Conservation (phyloP, 2,329 filamentous ascomycete genomes). For the Chalaropsis thielavioides region DNA sequence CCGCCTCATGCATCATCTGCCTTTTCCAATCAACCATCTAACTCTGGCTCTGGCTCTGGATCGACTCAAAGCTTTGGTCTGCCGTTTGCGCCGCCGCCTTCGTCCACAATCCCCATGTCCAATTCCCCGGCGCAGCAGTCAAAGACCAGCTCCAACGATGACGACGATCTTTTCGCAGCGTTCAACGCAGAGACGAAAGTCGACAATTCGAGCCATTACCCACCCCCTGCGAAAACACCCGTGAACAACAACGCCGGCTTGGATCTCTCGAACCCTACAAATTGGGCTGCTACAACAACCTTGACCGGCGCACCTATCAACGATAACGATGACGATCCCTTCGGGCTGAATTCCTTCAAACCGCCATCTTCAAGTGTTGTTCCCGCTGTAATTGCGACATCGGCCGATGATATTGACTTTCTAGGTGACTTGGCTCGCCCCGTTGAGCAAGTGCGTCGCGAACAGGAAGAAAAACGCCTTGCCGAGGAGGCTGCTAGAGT, state of each 20-base stretch:
- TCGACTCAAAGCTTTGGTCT: conserved; percentile 8
- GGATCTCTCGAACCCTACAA: conserved; percentile 39
- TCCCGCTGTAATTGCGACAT: conserved; percentile 18
- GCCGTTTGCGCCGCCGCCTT: conserved; percentile 20
- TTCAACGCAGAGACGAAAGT: conserved; percentile 53
- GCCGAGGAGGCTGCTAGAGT: conserved; percentile 16
- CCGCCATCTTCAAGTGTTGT: conserved; percentile 21
- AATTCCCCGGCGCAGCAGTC: background rate
- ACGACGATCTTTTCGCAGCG: conserved; percentile 52
- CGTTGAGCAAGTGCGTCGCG: conserved; percentile 46
- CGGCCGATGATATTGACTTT: conserved; percentile 48
- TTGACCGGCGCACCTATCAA: conserved; percentile 26
- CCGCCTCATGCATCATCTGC: conserved; percentile 30
- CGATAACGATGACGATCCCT: conserved; percentile 74
- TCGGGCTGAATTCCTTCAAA: conserved; percentile 58
- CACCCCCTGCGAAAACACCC: conserved; percentile 29
- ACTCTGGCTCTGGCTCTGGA: conserved; percentile 20
- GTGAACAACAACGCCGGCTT: conserved; percentile 31
- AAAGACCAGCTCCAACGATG: conserved; percentile 25
- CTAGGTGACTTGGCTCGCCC: conserved; percentile 50
- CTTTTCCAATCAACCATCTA: background rate
- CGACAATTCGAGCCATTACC: conserved; percentile 51
- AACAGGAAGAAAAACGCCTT: conserved; percentile 22
- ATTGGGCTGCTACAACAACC: conserved; percentile 33
- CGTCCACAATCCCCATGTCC: background rate